Base-by-base conservation (phyloP, 2,329 filamentous ascomycete species). In the Verruconis gallopava region DNA sequence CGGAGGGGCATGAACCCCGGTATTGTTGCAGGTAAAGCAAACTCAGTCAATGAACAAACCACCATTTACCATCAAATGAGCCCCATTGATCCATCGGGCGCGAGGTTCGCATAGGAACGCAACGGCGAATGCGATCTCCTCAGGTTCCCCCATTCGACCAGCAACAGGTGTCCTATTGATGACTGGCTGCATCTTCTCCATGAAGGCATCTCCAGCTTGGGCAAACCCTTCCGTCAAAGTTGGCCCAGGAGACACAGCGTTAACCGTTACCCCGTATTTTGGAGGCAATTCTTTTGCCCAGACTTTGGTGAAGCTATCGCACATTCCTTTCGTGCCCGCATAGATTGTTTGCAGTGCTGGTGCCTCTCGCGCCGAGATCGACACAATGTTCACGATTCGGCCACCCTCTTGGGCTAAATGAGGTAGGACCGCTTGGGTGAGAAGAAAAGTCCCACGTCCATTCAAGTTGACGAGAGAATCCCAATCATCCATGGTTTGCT, bases 251-350 rank as follows among this genome's bases (percentile, higher is more conserved):
- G 54, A 58, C 6, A 68, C 63, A 3, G 60, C 51, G 42, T 68
- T 68, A 18, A 69, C 65, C 1, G 66, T 69, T 47, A 62, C 64
- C 3, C 60, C 60, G 47, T 68, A 68, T 43, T 62, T 61, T 1
- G 56, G 61, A 13, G 64, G 62, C 25, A 68, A 51, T 46, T 69
- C 66, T 50, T 62, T 65, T 5, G 59, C 58, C 62, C 67, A 68
- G 32, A 57, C 58, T 18, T 57, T 53, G 1, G 67, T 70, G 42
- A 69, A 67, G 2, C 57, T 58, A 46, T 69, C 67, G 1, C 67
- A 56, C 63, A 68, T 68, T n/a, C 63, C 64, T 49, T 70, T 70
- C 5, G 63, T 67, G 0, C 65, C 66, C 3, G 65, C 63, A 48
- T 70, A 70, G 44, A 70, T 64, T n/a, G 64, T 67, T 47, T 65